A percentile compares a stretch with the other conserved stretches of the same genome.
phyloP scores from a whole-genome alignment of 2,329 filamentous ascomycete species.

The Thelonectria rubi region DNA sequence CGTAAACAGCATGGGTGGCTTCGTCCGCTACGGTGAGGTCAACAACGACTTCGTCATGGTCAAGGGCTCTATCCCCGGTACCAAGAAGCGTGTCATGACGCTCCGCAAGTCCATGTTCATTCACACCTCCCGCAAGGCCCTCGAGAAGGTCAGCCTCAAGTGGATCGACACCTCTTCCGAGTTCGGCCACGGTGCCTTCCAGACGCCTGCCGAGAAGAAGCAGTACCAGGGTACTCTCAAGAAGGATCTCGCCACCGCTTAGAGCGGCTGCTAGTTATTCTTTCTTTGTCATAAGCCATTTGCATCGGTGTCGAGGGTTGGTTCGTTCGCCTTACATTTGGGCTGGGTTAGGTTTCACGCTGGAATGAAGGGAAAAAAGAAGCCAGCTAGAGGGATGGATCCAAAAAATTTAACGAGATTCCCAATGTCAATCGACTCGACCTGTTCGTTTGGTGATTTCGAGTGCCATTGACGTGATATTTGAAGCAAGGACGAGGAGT shows the following conservation, averaged over 20 bases:
- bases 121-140: conserved; percentile 92
- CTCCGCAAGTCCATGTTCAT: conserved; percentile 98
- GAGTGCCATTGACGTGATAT: background rate
- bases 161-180: conserved; percentile 99
- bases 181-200: conserved; percentile 99
- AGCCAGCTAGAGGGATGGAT: conserved; percentile 48
- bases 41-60: conserved; percentile 99
- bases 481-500: too few relatives aligned
- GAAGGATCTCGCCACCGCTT: conserved; percentile 79
- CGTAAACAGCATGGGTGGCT: conserved; percentile 84
- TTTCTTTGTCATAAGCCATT: conserved; percentile 55
- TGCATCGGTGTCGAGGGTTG: conserved; percentile 66
- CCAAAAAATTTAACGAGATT: conserved; percentile 49
- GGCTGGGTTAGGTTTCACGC: conserved; percentile 50
- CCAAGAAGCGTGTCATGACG: conserved; percentile 99
- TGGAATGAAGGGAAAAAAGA: conserved; percentile 50
- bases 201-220: conserved; percentile 98
- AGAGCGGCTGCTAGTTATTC: conserved; percentile 51
- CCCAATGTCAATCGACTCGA: conserved; percentile 45
- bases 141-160: conserved; percentile 99
- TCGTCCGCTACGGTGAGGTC: conserved; percentile 98
- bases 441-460: conserved; percentile 30
- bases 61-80: conserved; percentile 97
- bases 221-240: conserved; percentile 98
- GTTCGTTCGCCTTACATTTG: conserved; percentile 49